phyloP scores from a whole-genome alignment of 2,329 filamentous ascomycete species.

The Shiraia bambusicola region DNA sequence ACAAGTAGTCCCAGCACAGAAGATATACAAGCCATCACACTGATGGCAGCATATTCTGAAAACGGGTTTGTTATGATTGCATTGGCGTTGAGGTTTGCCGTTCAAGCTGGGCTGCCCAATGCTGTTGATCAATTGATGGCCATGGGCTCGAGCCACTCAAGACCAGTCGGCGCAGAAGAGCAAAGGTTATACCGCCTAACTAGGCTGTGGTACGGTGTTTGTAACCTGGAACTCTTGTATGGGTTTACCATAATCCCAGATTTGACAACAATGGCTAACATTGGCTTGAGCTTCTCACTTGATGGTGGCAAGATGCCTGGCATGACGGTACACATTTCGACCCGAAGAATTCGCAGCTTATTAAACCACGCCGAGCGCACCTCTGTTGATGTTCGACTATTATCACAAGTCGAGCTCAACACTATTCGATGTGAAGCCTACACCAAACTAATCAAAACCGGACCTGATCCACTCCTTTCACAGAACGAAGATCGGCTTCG shows the following conservation, averaged over 20 bases:
- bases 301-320: slow-evolving; percentile 50
- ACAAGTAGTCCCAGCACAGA: slow-evolving; percentile 48
- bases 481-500: slow-evolving; percentile 23
- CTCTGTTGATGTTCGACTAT: slow-evolving; percentile 53
- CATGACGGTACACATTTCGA: slow-evolving; percentile 39
- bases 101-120: slow-evolving; percentile 49
- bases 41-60: slow-evolving; percentile 56
- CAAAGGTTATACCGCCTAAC: slow-evolving; percentile 38
- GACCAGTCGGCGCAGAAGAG: slow-evolving; percentile 24
- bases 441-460: slow-evolving; percentile 17
- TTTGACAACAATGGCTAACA: background rate
- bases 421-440: slow-evolving; percentile 41
- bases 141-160: slow-evolving; percentile 12
- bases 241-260: background rate
- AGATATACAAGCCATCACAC: slow-evolving; percentile 54
- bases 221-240: slow-evolving; percentile 53
- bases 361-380: slow-evolving; percentile 49
- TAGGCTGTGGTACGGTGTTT: slow-evolving; percentile 56
- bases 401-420: slow-evolving; percentile 56
- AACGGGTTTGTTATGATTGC: slow-evolving; percentile 55
- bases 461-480: slow-evolving; percentile 7
- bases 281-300: slow-evolving; percentile 45
- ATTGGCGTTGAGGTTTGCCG: slow-evolving; percentile 54
- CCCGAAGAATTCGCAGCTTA: slow-evolving; percentile 50
- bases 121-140: slow-evolving; percentile 45